Base-by-base conservation (phyloP, 176 grass and related monocot species). In the Dendrocalamus sinicus region DNA sequence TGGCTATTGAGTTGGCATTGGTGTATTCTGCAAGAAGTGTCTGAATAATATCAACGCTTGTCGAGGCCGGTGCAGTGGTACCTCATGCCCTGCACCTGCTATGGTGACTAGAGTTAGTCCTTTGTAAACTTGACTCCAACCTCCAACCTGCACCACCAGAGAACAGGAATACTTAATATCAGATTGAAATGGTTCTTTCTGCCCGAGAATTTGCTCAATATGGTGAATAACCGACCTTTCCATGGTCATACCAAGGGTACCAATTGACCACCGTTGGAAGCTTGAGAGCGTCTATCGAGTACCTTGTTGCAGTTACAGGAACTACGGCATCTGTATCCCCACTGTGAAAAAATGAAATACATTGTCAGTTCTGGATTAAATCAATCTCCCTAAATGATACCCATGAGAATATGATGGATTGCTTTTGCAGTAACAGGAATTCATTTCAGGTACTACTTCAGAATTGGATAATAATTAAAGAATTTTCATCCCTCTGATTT, bases 241-340 rank as follows among this genome's bases (percentile, higher is more conserved):
- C 93, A 35, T 94, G 72, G 81, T 95, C 86, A 46, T 94, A 94
- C 96, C 93, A 96, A 64, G 96, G 91, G 78, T 94, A 89, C 96
- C 96, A 94, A 86, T 91, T 90, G 73, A 86, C 79, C 11, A 95
- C 20, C 3, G 93, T 92, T 72, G 88, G 90, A 55, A 96, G 90
- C 78, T 99, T 96, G 54, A 99, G 86, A 76, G 90, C 91, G 62
- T 94, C 89, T 67, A 99, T 91, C 0, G 96, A 96, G 89, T 99
- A 96, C 69, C 96, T 91, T 54, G 92, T 99, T 80, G 93, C 96
- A 23, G 96, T 96, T 73, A 99, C 86, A 86, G 96, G 96, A 79
- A 99, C 96, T n/a, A 99, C 91, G 79, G 96, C 90, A 88, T 98
- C 96, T 75, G 93, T 96, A 78, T 98, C 93, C 62, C 93, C 93